Evolutionary conservation across 768 basidiomycete genomes (phyloP).

Genomic region (Tricholoma sp.): DNA sequence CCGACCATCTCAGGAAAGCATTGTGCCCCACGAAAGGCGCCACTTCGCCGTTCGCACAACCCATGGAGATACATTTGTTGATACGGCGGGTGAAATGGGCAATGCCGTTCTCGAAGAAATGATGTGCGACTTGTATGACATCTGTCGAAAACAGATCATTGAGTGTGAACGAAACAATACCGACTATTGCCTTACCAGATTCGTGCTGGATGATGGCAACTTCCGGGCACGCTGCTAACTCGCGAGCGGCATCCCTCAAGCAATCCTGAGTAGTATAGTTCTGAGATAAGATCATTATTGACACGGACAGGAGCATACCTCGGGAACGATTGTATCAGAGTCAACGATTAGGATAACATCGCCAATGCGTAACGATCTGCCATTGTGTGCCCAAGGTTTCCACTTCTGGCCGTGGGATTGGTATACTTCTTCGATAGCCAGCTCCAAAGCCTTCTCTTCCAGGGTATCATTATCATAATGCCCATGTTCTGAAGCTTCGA

Average conservation of each 20-base stretch:
- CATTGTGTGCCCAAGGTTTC: constrained; percentile 77
- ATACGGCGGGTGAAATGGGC: constrained; percentile 85
- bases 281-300: background rate
- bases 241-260: constrained; percentile 84
- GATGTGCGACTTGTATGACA: constrained; percentile 86
- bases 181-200: constrained; percentile 46
- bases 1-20: constrained; percentile 86
- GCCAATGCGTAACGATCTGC: constrained; percentile 68
- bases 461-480: constrained; percentile 40
- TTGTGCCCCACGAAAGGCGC: constrained; percentile 86
- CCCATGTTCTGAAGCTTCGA: constrained; percentile 37
- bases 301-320: constrained; percentile 31
- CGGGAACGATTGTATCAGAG: constrained; percentile 76
- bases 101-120: constrained; percentile 90
- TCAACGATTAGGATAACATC: constrained; percentile 81
- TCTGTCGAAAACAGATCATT: constrained; percentile 31
- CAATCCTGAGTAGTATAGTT: constrained; percentile 54
- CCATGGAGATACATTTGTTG: constrained; percentile 78
- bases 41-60: constrained; percentile 76
- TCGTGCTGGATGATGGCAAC: constrained; percentile 90
- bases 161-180: background rate
- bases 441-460: constrained; percentile 67
- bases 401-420: constrained; percentile 52
- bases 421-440: constrained; percentile 72
- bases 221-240: constrained; percentile 76